These are phyloP conservation scores for Calonectria pseudoturangicola DNA, from an alignment of 2,329 filamentous ascomycete genomes.

Conservation along the genomic window DNA sequence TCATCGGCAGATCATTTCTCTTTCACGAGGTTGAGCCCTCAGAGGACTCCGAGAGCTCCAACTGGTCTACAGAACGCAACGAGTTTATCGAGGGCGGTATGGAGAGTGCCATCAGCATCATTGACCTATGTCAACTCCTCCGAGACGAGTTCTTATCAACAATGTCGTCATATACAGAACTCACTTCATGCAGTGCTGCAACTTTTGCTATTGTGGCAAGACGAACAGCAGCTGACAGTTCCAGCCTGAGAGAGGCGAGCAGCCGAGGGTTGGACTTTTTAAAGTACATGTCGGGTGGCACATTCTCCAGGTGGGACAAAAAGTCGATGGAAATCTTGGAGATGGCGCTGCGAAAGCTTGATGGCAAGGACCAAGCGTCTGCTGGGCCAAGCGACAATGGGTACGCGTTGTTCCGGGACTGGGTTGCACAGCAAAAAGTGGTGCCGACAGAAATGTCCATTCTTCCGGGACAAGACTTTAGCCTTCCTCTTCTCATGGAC, in stretches of 20 bases:
- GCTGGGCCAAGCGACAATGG: slow-evolving; percentile 14
- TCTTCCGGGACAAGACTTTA: slow-evolving; percentile 7
- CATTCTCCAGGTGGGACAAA: slow-evolving; percentile 15
- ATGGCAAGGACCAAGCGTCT: neutral
- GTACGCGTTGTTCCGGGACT: slow-evolving; percentile 62
- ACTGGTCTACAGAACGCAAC: slow-evolving; percentile 12
- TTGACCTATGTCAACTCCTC: slow-evolving; percentile 11
- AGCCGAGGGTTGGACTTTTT: neutral
- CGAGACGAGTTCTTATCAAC: slow-evolving; percentile 13
- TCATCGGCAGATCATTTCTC: slow-evolving; percentile 70
- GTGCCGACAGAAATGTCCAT: slow-evolving; percentile 17
- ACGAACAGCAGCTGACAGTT: neutral
- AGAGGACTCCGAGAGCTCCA: neutral
- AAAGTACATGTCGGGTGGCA: slow-evolving; percentile 20
- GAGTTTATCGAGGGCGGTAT: slow-evolving; percentile 11
- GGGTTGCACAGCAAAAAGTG: slow-evolving; percentile 21
- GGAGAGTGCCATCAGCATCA: slow-evolving; percentile 10
- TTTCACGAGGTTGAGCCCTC: slow-evolving; percentile 15
- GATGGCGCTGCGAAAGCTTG: slow-evolving; percentile 6
- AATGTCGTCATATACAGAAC: neutral
- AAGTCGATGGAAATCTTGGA: slow-evolving; percentile 10
- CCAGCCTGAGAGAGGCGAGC: neutral
- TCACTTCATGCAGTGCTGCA: slow-evolving; percentile 16
- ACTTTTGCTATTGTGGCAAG: slow-evolving; percentile 14
- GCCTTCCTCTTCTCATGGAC: slow-evolving; percentile 8